Conservation (phyloP, 1,284 basidiomycete genomes). For the Rhodofomes roseus region DNA sequence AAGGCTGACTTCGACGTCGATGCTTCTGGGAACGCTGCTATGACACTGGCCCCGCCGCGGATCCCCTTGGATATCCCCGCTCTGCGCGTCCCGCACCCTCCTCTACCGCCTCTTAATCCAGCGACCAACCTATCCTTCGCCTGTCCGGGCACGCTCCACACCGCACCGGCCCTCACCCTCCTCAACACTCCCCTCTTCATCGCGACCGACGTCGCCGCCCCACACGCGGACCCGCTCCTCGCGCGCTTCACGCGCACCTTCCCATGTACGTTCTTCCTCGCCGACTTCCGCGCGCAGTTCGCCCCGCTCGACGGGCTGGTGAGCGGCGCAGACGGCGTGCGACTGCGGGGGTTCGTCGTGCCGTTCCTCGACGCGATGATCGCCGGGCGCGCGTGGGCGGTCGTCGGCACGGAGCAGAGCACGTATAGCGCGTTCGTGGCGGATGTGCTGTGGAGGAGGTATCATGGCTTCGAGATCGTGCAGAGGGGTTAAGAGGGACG, state of each 20-base stretch:
- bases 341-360: slow-evolving; percentile 45
- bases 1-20: not conserved
- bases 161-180: slow-evolving; percentile 10
- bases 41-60: slow-evolving; percentile 12
- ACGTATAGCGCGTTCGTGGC: slow-evolving; percentile 70
- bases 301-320: slow-evolving; percentile 36
- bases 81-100: slow-evolving; percentile 21
- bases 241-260: slow-evolving; percentile 52
- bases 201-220: slow-evolving; percentile 60
- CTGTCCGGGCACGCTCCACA: slow-evolving; percentile 36
- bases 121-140: slow-evolving; percentile 1
- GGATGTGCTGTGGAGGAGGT: slow-evolving; percentile 62
- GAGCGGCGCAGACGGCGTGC: slow-evolving; percentile 52
- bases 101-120: slow-evolving; percentile 19
- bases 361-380: slow-evolving; percentile 73
- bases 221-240: slow-evolving; percentile 43
- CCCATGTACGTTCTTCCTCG: slow-evolving; percentile 66
- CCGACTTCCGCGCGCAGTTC: slow-evolving; percentile 44
- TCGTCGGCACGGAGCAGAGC: slow-evolving; percentile 66
- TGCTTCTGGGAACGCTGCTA: slow-evolving; percentile 6
- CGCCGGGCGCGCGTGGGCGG: slow-evolving; percentile 48
- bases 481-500: slow-evolving; percentile 38
- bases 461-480: slow-evolving; percentile 50
- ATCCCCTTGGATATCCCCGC: slow-evolving; percentile 15
- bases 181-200: slow-evolving; percentile 51